Base-by-base conservation (phyloP, 2,329 filamentous ascomycete genomes). In the Bipolaris cookei region DNA sequence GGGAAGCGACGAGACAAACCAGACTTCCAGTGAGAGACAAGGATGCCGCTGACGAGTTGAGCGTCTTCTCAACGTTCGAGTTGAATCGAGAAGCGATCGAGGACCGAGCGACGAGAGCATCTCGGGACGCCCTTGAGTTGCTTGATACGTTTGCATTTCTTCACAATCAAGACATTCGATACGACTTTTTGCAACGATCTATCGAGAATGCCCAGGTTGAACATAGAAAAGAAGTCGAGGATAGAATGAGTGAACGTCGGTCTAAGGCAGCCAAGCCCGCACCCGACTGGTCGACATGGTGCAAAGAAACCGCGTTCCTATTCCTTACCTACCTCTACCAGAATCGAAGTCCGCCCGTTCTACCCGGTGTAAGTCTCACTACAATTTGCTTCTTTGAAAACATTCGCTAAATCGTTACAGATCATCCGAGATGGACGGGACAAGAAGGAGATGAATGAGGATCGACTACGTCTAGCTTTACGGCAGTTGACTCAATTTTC, bases 381-480 rank as follows among this genome's bases (percentile, higher is more conserved):
- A n/a, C 4, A 11, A 7, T 37, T 25, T 8, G 30, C 13, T 35
- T 37, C 30, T 16, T 37, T n/a, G 14, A 21, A 37, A 5, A 23
- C 32, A 37, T 21, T 30, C 10, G 3, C 32, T 37, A 23, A 47
- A 37, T 34, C 32, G 21, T 37, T 21, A 34, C 20, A 47, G 45
- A 6, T 47, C 32, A 47, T 47, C 32, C 45, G 45, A 37, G 45
- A 35, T 16, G 45, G 45, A 10, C 45, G 45, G 6, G 20, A 35
- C 3, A 16, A 37, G 20, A 47, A 37, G 13, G 20, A 8, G 20
- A 13, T 37, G 18, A 32, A 47, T 25, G 30, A 25, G 18, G 38
- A 54, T 52, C 52, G 62, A 20, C 18, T 72, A 3, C 58, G 57
- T 7, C 21, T 25, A 32, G 70, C 70, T 14, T 53, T 74, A 16